phyloP scores from a whole-genome alignment of 1,139 yeast species.

The Geotrichum carabidarum region DNA sequence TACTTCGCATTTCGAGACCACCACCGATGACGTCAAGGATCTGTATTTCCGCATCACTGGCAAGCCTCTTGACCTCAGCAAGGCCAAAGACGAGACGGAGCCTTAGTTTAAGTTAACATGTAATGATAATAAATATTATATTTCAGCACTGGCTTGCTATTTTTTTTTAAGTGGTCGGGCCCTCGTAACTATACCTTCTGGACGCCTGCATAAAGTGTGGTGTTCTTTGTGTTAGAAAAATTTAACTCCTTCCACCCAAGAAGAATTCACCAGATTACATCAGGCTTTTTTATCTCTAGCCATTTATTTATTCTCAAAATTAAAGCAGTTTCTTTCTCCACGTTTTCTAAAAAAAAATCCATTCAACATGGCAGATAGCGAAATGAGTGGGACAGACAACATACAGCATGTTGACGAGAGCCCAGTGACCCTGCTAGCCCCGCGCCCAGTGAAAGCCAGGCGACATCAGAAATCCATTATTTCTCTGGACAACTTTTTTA shows the following conservation, averaged over 20 bases:
- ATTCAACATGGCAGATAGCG: constrained; percentile 1
- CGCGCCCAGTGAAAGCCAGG: constrained; percentile 26
- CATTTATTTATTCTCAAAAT: not conserved
- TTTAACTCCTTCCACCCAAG: too few relatives aligned
- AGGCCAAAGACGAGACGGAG: constrained; percentile 55
- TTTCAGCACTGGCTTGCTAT: too few relatives aligned
- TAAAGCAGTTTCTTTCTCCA: not conserved
- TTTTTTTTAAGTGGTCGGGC: too few relatives aligned
- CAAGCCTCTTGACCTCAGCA: constrained; percentile 79
- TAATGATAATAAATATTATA: not conserved
- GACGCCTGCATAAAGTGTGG: too few relatives aligned
- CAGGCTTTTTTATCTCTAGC: not conserved
- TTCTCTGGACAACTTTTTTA: constrained; percentile 22
- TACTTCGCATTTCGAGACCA: constrained; percentile 89
- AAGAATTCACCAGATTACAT: too few relatives aligned
- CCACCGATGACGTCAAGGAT: constrained; percentile 95
- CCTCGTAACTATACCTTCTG: too few relatives aligned
- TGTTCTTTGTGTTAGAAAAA: too few relatives aligned
- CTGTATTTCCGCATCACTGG: constrained; percentile 89
- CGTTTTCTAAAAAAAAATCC: not conserved
- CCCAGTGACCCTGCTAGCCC: constrained; percentile 21
- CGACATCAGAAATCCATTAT: constrained; percentile 26
- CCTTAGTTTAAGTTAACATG: not conserved
- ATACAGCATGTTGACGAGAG: not conserved
- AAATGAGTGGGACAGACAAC: constrained; percentile 2